A percentile compares a stretch with the other conserved stretches of the same genome.
These are phyloP conservation scores for Calonectria honghensis DNA, from an alignment of 2,329 filamentous ascomycete species.

Conservation along the genomic window DNA sequence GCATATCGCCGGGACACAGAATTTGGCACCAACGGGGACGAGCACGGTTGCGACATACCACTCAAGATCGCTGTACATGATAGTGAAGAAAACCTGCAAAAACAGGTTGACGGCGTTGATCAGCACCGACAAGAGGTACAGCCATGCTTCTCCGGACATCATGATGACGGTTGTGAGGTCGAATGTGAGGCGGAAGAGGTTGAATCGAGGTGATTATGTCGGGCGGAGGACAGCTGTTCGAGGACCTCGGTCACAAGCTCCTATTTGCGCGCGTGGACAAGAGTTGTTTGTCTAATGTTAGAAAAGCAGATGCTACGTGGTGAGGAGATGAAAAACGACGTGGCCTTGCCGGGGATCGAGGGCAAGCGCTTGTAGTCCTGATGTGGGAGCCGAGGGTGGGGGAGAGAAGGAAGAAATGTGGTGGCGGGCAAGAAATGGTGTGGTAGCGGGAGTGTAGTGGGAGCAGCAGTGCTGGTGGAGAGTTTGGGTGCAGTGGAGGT, in stretches of 20 bases:
- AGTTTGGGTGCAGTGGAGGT: conserved; percentile 53
- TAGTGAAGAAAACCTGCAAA: conserved; percentile 99
- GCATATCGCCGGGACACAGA: conserved; percentile 46
- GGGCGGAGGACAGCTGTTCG: conserved; percentile 50
- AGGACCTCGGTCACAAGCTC: conserved; percentile 55
- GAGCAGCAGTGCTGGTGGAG: conserved; percentile 45
- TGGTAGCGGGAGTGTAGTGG: conserved; percentile 44
- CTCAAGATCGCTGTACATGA: conserved; percentile 99
- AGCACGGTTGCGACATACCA: conserved; percentile 78
- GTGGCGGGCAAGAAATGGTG: conserved; percentile 51
- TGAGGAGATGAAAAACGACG: conserved; percentile 36
- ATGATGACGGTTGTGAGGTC: conserved; percentile 53
- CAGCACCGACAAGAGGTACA: conserved; percentile 97
- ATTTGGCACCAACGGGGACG: conserved; percentile 39
- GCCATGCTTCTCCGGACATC: conserved; percentile 99
- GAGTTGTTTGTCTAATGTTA: conserved; percentile 41
- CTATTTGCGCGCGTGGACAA: conserved; percentile 41
- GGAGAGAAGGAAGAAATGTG: conserved; percentile 49
- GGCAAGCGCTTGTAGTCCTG: conserved; percentile 38
- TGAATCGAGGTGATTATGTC: conserved; percentile 34
- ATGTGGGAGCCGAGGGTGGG: conserved; percentile 43
- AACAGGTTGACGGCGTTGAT: conserved; percentile 99
- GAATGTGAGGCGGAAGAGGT: conserved; percentile 8
- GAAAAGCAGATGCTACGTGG: conserved; percentile 32
- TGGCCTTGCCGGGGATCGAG: conserved; percentile 41